phyloP scores from a whole-genome alignment of 495 filamentous ascomycete species.

The Aspergillus diversus region DNA sequence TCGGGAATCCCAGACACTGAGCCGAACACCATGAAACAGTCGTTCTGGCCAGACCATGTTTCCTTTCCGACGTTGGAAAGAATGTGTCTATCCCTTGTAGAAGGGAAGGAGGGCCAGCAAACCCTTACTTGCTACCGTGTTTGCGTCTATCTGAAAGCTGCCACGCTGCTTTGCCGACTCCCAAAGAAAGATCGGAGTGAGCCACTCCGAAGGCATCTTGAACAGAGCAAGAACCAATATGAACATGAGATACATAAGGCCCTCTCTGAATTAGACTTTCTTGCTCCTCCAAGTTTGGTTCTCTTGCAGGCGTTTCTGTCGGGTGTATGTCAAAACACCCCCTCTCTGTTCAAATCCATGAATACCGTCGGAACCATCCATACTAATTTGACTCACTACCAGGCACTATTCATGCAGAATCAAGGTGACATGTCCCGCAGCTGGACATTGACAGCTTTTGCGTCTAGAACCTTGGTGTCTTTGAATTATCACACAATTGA shows the following conservation, averaged over 20 bases:
- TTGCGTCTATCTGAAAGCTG: slow-evolving; percentile 13
- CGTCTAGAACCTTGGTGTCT: background rate
- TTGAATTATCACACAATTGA: slow-evolving; percentile 10
- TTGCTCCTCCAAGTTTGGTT: background rate
- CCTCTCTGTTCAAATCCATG: background rate
- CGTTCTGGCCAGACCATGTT: slow-evolving; percentile 11
- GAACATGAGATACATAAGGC: background rate
- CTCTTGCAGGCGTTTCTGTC: slow-evolving; percentile 11
- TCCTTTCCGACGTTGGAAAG: slow-evolving; percentile 2
- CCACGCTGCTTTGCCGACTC: background rate
- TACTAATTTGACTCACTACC: too few relatives aligned
- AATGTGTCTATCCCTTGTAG: slow-evolving; percentile 8
- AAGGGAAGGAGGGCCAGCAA: background rate
- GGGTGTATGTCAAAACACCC: slow-evolving; percentile 1
- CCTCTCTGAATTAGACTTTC: slow-evolving; percentile 1
- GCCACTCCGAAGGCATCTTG: background rate
- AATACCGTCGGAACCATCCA: background rate
- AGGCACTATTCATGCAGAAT: slow-evolving; percentile 10
- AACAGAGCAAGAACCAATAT: slow-evolving; percentile 4
- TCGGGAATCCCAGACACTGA: background rate
- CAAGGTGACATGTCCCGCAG: slow-evolving; percentile 5
- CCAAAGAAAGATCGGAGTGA: background rate
- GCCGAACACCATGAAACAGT: background rate
- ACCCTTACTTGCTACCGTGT: slow-evolving; percentile 4
- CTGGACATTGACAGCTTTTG: slow-evolving; percentile 11